phyloP scores from a whole-genome alignment of 257 asterid species.

The Ligustrum vulgare region DNA sequence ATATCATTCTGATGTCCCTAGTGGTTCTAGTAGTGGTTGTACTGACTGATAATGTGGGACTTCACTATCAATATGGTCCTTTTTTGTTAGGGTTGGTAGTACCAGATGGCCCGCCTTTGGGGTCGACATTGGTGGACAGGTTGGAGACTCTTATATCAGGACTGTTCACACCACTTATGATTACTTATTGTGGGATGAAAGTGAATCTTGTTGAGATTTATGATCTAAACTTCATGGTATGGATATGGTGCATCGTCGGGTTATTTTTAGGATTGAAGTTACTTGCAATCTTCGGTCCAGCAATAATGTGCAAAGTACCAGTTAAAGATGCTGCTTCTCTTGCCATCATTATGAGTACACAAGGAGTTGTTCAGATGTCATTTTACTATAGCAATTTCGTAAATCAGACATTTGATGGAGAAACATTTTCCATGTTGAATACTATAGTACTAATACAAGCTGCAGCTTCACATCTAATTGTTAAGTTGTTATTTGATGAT shows the following conservation, averaged over 20 bases:
- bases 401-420: slow-evolving; percentile 73
- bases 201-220: slow-evolving; percentile 52
- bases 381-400: slow-evolving; percentile 47
- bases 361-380: slow-evolving; percentile 84
- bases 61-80: slow-evolving; percentile 72
- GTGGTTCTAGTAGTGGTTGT: slow-evolving; percentile 56
- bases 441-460: slow-evolving; percentile 51
- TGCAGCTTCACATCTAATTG: slow-evolving; percentile 31
- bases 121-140: slow-evolving; percentile 72
- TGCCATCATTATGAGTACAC: slow-evolving; percentile 64
- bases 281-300: slow-evolving; percentile 43
- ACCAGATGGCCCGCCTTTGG: slow-evolving; percentile 94
- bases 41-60: slow-evolving; percentile 63
- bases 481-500: slow-evolving; percentile 47
- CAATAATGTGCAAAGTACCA: slow-evolving; percentile 66
- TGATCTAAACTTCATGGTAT: slow-evolving; percentile 43
- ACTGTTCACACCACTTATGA: slow-evolving; percentile 65
- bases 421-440: slow-evolving; percentile 61
- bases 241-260: slow-evolving; percentile 33
- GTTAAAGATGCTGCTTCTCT: slow-evolving; percentile 70
- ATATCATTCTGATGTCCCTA: slow-evolving; percentile 43
- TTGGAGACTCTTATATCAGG: slow-evolving; percentile 69
- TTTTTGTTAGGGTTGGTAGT: slow-evolving; percentile 70
- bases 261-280: slow-evolving; percentile 40
- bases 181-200: slow-evolving; percentile 75